Percentiles rank a stretch among this genome's conserved stretches.
Evolutionary conservation across 768 basidiomycete genomes (phyloP).

Genomic region (Hydnomerulius pinastri): DNA sequence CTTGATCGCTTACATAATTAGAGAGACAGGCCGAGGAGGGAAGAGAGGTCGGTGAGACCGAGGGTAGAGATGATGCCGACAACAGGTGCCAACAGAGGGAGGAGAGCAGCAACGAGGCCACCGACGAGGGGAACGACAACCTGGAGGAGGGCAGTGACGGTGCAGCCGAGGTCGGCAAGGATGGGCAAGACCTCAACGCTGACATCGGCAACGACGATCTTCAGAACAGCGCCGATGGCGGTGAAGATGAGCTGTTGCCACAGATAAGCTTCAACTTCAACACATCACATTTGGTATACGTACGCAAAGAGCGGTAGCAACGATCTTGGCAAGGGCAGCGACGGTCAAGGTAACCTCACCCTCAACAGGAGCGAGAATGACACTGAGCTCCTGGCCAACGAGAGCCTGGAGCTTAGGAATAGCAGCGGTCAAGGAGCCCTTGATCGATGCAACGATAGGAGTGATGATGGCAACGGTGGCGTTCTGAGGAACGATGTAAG

Average conservation of each 20-base stretch:
- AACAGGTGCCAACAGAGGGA: conserved; percentile 20
- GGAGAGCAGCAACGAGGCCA: conserved; percentile 24
- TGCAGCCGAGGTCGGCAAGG: conserved; percentile 20
- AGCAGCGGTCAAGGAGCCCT: conserved; percentile 21
- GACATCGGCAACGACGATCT: conserved; percentile 9
- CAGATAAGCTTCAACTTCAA: neutral
- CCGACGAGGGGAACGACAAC: conserved; percentile 15
- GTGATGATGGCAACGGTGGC: conserved; percentile 22
- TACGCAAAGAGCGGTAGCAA: conserved; percentile 26
- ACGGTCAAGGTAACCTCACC: conserved; percentile 28
- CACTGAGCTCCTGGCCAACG: conserved; percentile 16
- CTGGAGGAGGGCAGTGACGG: neutral
- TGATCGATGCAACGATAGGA: conserved; percentile 24
- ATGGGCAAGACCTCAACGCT: conserved; percentile 17
- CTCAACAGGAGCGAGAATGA: conserved; percentile 27
- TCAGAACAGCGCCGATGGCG: conserved; percentile 26
- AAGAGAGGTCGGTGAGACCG: conserved; percentile 18
- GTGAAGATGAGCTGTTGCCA: conserved; percentile 27
- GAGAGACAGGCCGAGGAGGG: conserved; percentile 22
- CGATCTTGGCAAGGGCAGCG: conserved; percentile 21
- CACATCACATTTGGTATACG: neutral
- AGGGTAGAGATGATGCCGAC: conserved; percentile 24
- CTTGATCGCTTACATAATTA: conserved; percentile 10
- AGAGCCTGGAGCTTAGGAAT: conserved; percentile 27
- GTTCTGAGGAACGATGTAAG: conserved; percentile 23